Evolutionary conservation across 2,329 filamentous ascomycete species (phyloP), one percentile per base, ranked within the genome.

Genomic region (Colletotrichum melonis): DNA sequence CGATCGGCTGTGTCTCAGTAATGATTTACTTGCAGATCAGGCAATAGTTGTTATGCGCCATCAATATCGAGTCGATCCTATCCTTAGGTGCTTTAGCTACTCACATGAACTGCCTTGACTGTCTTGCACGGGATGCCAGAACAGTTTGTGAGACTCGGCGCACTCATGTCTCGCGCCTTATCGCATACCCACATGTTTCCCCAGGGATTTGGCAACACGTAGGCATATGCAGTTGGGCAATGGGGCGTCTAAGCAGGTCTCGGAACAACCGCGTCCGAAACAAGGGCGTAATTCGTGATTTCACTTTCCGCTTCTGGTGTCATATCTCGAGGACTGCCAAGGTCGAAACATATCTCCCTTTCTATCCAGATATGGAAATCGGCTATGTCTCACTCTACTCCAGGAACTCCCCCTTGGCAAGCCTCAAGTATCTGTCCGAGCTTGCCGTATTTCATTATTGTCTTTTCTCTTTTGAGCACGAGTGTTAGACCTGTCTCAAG

Each of bases 401-500:
- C 58, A 58, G 54, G n/a, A 52, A 59, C 22, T 16, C 22, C 22
- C 22, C 12, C 32, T 26, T 56, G 3, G 16, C 35, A 7, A 35
- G 63, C 35, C 57, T 28, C 28, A 28, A 8, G 12, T 67, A 46
- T n/a, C 19, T 5, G 22, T 49, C 19, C 26, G 28, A 35, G 19
- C 26, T 49, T 7, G 2, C 16, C 24, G 26, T 30, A 62, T 12
- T 24, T 30, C 12, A 12, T 42, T 19, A 5, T 19, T 5, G 3
- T 22, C 7, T 22, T n/a, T 22, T 11, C 19, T 8, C 22, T 28
- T 2, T 24, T 8, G 6, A 12, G 22, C 49, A 16, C 7, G 14
- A 12, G 9, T 19, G 35, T 46, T 35, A 56, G 63, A 71, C 60
- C 69, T 68, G 63, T 71, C 57, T 71, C 46, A 52, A 8, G n/a